Evolutionary conservation across 2,329 filamentous ascomycete species (phyloP), one percentile per base, ranked within the genome.

Genomic region (Cordyceps cicadae): DNA sequence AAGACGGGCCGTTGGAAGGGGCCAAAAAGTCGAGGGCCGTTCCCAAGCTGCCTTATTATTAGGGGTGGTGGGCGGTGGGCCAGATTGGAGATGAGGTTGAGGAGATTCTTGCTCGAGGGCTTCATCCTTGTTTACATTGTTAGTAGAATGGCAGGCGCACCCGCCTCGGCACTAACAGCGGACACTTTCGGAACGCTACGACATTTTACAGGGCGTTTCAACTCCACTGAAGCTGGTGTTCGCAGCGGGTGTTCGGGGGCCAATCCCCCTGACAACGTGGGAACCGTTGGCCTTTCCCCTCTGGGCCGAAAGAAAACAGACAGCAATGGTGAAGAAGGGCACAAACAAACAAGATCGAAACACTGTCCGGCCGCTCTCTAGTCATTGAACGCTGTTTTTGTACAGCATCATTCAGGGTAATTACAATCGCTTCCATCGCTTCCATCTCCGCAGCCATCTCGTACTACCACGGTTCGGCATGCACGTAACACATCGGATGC

Each of bases 41-140:
- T 52, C 34, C 26, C 34, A 11, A 37, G 34, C 12, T 37, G 34
- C 34, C 34, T 14, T 37, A 37, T 37, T 37, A 37, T 37, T 37
- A 37, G 34, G 34, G 34, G 34, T 37, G 34, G 34, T 37, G 57
- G 50, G 49, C 41, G 57, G 57, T 59, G 57, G 57, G 57, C 57
- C 57, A 3, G 29, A 11, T 53, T 53, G 50, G 57, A 59, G 57
- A 59, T 59, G 57, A 59, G 57, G 57, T 59, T 39, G 41, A 59
- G 49, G 57, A 59, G 39, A 53, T 48, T 59, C 7, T 50, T 59
- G 26, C 21, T 21, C 2, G 17, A 43, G 45, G 56, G 29, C 29
- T 45, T 45, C 26, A 24, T 41, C 24, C 48, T 51, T 59, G 56
- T 59, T 52, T 52, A 59, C 56, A 59, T 52, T 59, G 57, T 8